A percentile compares a stretch with the other conserved stretches of the same genome.
Evolutionary conservation across 164 flowering plant species (phyloP).

Genomic region (Chimonanthus praecox): DNA sequence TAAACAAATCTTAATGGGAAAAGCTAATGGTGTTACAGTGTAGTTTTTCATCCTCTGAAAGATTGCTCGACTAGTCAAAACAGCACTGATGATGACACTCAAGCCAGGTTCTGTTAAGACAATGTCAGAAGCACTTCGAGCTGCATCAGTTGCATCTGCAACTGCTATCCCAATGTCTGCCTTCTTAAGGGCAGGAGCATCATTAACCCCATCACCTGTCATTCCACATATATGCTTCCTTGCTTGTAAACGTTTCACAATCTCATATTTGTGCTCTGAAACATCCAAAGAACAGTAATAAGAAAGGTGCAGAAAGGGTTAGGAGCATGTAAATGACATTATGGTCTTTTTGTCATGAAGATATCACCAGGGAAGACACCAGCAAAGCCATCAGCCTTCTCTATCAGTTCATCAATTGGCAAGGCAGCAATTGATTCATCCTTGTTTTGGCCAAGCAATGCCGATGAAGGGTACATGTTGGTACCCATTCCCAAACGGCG

Average conservation of each 20-base stretch:
- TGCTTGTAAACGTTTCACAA: slow-evolving; percentile 86
- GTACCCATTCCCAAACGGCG: slow-evolving; percentile 94
- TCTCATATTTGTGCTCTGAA: slow-evolving; percentile 88
- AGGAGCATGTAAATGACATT: not conserved
- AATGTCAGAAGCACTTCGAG: slow-evolving; percentile 95
- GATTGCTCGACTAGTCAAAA: slow-evolving; percentile 79
- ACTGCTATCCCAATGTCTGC: slow-evolving; percentile 98
- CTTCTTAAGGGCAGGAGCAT: slow-evolving; percentile 90
- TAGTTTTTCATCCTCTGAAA: slow-evolving; percentile 94
- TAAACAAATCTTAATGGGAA: not conserved
- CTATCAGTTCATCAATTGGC: slow-evolving; percentile 81
- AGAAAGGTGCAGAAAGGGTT: not conserved
- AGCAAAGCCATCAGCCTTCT: slow-evolving; percentile 93
- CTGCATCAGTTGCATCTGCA: slow-evolving; percentile 95
- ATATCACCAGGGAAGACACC: slow-evolving; percentile 83
- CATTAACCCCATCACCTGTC: slow-evolving; percentile 96
- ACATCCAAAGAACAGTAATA: not conserved
- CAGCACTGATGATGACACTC: slow-evolving; percentile 87
- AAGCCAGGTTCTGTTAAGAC: slow-evolving; percentile 91
- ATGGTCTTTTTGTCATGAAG: not conserved
- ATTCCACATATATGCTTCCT: slow-evolving; percentile 90
- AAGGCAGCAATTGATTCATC: slow-evolving; percentile 73
- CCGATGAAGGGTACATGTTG: slow-evolving; percentile 89
- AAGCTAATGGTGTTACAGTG: slow-evolving; percentile 38
- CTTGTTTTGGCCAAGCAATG: slow-evolving; percentile 71